Base-by-base conservation (phyloP, 495 filamentous ascomycete genomes). In the Astrocystis sublimbata region DNA sequence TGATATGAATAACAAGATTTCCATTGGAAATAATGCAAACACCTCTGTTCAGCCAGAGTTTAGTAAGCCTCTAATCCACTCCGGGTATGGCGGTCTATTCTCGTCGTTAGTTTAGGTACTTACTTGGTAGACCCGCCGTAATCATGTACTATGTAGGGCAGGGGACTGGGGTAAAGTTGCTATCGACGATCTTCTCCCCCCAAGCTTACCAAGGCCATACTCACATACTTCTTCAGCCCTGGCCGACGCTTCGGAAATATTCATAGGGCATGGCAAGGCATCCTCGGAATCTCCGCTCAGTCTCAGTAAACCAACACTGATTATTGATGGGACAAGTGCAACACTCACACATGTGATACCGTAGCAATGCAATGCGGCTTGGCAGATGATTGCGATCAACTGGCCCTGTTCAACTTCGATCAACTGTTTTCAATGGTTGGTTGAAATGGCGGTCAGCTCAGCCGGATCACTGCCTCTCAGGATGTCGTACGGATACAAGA, bases 21-120 rank as follows among this genome's bases (percentile, higher is more conserved):
- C 36, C 13, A 30, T 26, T 17, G 15, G 41, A 4, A 23, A 17
- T 23, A 15, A 8, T 24, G 7, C n/a, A 3, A 30, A 41, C 4
- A 4, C 31, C 10, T 41, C 21, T 42, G 15, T n/a, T n/a, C n/a
- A n/a, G n/a, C n/a, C 8, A 19, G 24, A 19, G 23, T 56, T 41
- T 56, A 56, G 52, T 56, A 56, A 56, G 52, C 52, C 19, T 55
- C 42, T 26, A 24, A 26, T 31, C 8, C 30, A 7, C 5, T 35
- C 36, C 4, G 30, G 8, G 31, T 10, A 33, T 17, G 9, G 21
- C n/a, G 15, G 52, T 19, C 28, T 15, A 10, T 41, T 36, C 41
- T 41, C 0, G 30, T 55, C 13, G 6, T n/a, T n/a, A n/a, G n/a
- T n/a, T n/a, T n/a, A n/a, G n/a, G n/a, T n/a, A n/a, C n/a, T n/a